Evolutionary conservation across 129 eudicot species (phyloP), one percentile per base, ranked within the genome.

Genomic region (Chrysanthemum makinoi): DNA sequence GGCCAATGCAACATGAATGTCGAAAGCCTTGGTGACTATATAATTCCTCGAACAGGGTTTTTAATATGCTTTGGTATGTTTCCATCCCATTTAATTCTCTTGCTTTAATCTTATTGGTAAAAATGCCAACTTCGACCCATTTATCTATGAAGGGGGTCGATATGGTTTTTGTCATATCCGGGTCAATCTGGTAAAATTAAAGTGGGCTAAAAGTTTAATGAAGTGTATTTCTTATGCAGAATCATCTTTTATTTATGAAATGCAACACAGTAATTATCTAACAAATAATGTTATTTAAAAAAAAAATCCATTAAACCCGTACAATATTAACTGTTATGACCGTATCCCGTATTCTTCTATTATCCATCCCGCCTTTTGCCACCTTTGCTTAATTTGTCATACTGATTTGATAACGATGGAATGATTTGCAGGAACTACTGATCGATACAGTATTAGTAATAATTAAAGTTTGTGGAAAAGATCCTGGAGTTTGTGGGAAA

Each of bases 1-100:
- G 95, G 98, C 62, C 95, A 89, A 67, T 92, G 98, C 89, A 92
- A 89, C 84, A 66, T 92, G 95, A 82, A 89, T 77, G 98, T 92
- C 33, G 96, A 92, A 82, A 89, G 85, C 91, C 84, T 92, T 64
- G 96, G 95, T 55, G 98, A 89, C 77, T 92, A 89, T 79, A 22
- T 22, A 22, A 22, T 96, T 92, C 62, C 43, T 81, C 58, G 98
- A 92, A 2, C 98, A 92, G 84, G 91, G 89, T 72, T 78, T 85
- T 68, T 87, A 76, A 81, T 68, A 72, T 60, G 78, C 73, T 72
- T 70, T 59, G 67, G 95, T 87, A 73, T 8, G 87, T 76, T 47
- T 61, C 70, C 22, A 5, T 0, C 50, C 56, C 28, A 17, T 39
- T 43, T 8, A 17, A 6, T 66, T 47, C 35, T 28, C 48, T 28